A percentile compares a stretch with the other conserved stretches of the same genome.
Conservation (phyloP, 108 stramenopile genomes). For the Stephanodiscus triporus region DNA sequence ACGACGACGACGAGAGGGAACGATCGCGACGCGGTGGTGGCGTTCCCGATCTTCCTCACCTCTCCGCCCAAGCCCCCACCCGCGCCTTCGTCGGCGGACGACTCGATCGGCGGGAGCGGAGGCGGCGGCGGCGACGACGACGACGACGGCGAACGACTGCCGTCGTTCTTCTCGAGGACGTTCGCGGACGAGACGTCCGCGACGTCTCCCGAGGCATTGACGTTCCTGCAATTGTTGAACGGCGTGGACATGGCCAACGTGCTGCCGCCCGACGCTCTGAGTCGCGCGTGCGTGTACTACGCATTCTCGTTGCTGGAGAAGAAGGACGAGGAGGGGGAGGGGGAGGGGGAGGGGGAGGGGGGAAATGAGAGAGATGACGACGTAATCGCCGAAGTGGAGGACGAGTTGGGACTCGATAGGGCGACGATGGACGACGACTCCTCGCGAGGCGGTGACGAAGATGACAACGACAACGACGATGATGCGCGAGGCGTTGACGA, state of each 20-base stretch:
- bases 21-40: neutral
- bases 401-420: constrained; percentile 37
- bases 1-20: no score
- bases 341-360: neutral
- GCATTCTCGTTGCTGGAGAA: constrained; percentile 30
- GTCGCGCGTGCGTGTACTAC: constrained; percentile 36
- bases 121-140: neutral
- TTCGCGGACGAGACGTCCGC: constrained; percentile 50
- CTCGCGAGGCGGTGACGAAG: neutral
- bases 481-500: neutral
- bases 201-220: constrained; percentile 71
- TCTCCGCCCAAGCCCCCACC: neutral
- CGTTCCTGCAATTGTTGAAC: constrained; percentile 64
- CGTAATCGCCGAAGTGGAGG: constrained; percentile 21
- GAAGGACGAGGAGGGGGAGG: neutral
- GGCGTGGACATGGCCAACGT: constrained; percentile 83
- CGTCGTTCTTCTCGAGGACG: constrained; percentile 32
- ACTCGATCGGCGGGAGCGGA: constrained; percentile 1
- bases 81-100: neutral
- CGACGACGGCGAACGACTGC: constrained; percentile 2
- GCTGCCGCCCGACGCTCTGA: constrained; percentile 61
- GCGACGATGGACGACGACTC: neutral
- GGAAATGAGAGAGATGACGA: constrained; percentile 1
- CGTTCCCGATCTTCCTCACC: constrained; percentile 22
- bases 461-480: constrained; percentile 6